Base-by-base conservation (phyloP, 2,329 filamentous ascomycete genomes). In the Hypoxylon sp. region DNA sequence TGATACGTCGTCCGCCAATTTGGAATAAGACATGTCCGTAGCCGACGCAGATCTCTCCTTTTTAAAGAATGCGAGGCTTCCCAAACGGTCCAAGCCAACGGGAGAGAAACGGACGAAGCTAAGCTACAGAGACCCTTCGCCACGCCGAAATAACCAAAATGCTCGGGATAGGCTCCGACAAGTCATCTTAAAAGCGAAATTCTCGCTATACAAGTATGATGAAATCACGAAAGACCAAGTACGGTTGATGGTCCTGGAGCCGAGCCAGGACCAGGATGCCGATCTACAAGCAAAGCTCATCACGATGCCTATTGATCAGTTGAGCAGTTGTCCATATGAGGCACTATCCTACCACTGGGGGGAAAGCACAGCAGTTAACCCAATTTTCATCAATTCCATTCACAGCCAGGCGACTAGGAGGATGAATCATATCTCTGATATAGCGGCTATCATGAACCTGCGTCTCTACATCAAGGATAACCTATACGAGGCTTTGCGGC, bases 271-370 rank as follows among this genome's bases (percentile, higher is more conserved):
- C 21, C 32, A 13, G 4, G 27, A 46, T 12, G 32, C 12, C 15
- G 31, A 46, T 16, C 26, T 46, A 23, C 32, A 8, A 15, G n/a
- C n/a, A n/a, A n/a, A n/a, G n/a, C n/a, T n/a, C n/a, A n/a, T n/a
- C n/a, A n/a, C n/a, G n/a, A n/a, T 37, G 0, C 42, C 32, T 11
- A 37, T 46, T 19, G 16, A 26, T 9, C 5, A 25, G 15, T 31
- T 46, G 3, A 13, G 20, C 31, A 3, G 11, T 6, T 46, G 9
- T 29, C 31, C 16, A 6, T 47, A 47, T 15, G 25, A 30, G 16
- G 34, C 43, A 7, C 26, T 47, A 5, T 47, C 43, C 5, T 47
- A 47, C 8, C 25, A 38, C 20, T 47, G 43, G 43, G 43, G 43
- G 12, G 34, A 38, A 25, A 32, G 43, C 12, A 16, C 20, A 17